phyloP scores from a whole-genome alignment of 257 asterid species.

The Dorcoceras hygrometricum region DNA sequence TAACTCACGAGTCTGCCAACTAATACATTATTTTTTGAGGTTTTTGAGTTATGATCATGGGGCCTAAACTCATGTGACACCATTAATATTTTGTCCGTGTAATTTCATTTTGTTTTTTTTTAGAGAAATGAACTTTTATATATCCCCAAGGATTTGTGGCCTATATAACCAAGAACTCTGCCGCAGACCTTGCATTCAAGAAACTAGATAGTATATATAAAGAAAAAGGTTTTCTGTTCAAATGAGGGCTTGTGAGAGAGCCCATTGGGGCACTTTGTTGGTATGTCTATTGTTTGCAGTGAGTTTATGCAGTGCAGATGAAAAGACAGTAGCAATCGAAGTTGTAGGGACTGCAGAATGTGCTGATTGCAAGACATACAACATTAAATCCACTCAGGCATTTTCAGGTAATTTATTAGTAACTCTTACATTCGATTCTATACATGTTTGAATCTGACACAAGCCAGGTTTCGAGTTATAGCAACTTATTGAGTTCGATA shows the following conservation, averaged over 20 bases:
- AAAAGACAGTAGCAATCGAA: conserved; percentile 21
- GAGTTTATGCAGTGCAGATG: conserved; percentile 32
- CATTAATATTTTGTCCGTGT: not conserved
- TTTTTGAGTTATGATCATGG: not conserved
- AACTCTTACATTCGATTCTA: no score
- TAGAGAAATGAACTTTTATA: no score
- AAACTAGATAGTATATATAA: no score
- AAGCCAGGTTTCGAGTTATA: no score
- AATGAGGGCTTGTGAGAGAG: conserved; percentile 13
- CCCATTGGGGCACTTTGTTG: conserved; percentile 28
- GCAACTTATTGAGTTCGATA: no score
- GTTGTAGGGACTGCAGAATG: conserved; percentile 52
- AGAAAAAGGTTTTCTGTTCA: no score
- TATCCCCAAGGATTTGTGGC: not conserved
- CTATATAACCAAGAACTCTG: not conserved
- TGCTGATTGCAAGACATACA: conserved; percentile 44
- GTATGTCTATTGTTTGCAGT: conserved; percentile 20
- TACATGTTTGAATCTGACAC: no score
- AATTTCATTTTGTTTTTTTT: no score
- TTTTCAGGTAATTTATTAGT: conserved; percentile 52
- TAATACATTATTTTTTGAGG: no score
- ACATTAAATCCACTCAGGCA: conserved; percentile 37
- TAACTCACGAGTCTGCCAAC: not conserved
- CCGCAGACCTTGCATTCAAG: not conserved
- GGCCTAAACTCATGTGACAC: not conserved